Evolutionary conservation across 2,329 filamentous ascomycete species (phyloP), one percentile per base, ranked within the genome.

Genomic region (Neonectria hederae): DNA sequence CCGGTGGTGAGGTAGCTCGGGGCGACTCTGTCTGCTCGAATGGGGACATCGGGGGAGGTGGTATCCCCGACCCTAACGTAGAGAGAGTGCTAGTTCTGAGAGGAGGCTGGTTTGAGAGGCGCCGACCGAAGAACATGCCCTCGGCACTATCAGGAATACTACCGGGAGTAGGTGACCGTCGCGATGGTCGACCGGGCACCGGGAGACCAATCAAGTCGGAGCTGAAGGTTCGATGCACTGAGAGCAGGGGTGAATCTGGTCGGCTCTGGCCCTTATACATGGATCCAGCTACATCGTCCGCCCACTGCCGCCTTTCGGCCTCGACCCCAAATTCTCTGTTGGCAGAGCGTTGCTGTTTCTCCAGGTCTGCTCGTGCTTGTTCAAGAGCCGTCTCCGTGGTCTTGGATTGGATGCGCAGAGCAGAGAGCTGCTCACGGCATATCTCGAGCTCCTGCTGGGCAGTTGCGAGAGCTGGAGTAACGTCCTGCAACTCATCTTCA

Each of bases 401-500:
- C 68, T 90, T 86, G 22, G 89, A 84, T n/a, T 87, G 86, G 63
- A 86, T 85, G 66, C 89, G 88, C 3, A 97, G 80, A 17, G 84
- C 80, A 49, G 89, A 86, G 26, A 91, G 77, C 66, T 89, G 84
- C 4, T 84, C 81, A 58, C 86, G 87, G 59, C 88, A 86, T 22
- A 85, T 81, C 14, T 85, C 82, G 2, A 92, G 80, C 62, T 94
- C 90, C 65, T 88, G 84, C 62, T 91, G 87, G 8, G 90, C 83
- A 17, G 81, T 83, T n/a, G 87, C 84, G n/a, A 91, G 83, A 59
- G 87, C 87, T 40, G 84, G 89, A 72, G 83, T 87, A 66, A 87
- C 82, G 55, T 87, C 86, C 73, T 97, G 93, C 6, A 97, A 80
- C 69, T 98, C 94, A 69, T 97, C 92, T 76, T 97, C 94, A 22